phyloP scores from a whole-genome alignment of 2,329 filamentous ascomycete genomes.

The Coniochaeta prunicola region DNA sequence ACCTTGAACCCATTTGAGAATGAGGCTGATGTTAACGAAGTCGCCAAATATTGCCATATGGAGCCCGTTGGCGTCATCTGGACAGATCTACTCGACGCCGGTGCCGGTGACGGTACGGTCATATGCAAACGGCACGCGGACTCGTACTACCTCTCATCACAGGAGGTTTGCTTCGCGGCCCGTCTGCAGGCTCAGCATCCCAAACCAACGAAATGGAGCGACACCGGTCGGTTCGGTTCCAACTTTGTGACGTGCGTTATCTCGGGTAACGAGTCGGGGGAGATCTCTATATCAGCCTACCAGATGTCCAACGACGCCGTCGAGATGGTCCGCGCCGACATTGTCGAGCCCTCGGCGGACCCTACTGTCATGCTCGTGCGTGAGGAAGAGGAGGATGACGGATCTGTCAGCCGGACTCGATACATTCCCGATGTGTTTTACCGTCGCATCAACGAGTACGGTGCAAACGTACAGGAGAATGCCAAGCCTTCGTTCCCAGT shows the following conservation, averaged over 20 bases:
- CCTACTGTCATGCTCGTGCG: constrained; percentile 92
- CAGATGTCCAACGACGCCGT: constrained; percentile 93
- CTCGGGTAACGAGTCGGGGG: constrained; percentile 82
- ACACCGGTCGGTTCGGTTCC: constrained; percentile 87
- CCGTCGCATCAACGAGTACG: constrained; percentile 91
- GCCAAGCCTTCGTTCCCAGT: constrained; percentile 95
- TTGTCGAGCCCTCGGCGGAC: constrained; percentile 91
- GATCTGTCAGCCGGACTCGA: constrained; percentile 58
- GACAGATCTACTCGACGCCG: constrained; percentile 82
- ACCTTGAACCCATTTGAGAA: constrained; percentile 80
- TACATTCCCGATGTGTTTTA: constrained; percentile 99
- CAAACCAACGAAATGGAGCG: constrained; percentile 92
- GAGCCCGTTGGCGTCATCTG: constrained; percentile 90
- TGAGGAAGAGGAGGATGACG: constrained; percentile 80
- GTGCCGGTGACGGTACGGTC: constrained; percentile 74
- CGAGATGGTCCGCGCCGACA: constrained; percentile 93
- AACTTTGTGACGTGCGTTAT: constrained; percentile 96
- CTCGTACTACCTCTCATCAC: constrained; percentile 87
- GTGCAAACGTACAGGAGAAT: constrained; percentile 92
- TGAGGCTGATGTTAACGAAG: constrained; percentile 70
- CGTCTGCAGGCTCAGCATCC: constrained; percentile 83
- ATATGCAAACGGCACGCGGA: constrained; percentile 94
- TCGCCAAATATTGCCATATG: constrained; percentile 77
- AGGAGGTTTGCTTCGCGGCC: constrained; percentile 85
- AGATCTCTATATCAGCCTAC: constrained; percentile 85